Evolutionary conservation across 2,329 filamentous ascomycete species (phyloP), one percentile per base, ranked within the genome.

Genomic region (Boeremia exigua): DNA sequence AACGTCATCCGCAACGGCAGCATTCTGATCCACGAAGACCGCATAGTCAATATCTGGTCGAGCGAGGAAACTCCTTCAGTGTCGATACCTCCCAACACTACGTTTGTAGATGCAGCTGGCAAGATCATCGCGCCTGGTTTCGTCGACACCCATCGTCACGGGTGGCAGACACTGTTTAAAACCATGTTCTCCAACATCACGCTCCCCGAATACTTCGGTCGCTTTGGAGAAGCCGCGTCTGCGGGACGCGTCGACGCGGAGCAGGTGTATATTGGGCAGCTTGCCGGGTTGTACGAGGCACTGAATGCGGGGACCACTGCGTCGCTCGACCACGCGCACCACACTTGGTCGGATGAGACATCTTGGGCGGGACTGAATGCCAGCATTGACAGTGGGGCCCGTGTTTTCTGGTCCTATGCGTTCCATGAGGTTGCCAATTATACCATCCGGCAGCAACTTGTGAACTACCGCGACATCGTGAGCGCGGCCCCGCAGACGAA

Each of bases 301-400:
- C n/a, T n/a, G n/a, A n/a, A n/a, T n/a, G n/a, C 79, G 0, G 82
- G 82, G 1, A 80, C 83, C 4, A 85, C 83, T 0, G 81, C 81
- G 0, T 75, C 77, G 0, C 72, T 85, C 0, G 83, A 68, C 42
- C 56, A 64, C 23, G 62, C 62, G 15, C 60, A 63, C 36, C 38
- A 48, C 30, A 81, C 73, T 0, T 84, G 77, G 76, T 78, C 74
- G 0, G 70, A 75, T 9, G 76, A 76, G 0, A 77, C 75, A 0
- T 66, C 79, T 0, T 71, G 77, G 19, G 80, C 81, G 0, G 81
- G 81, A 0, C 64, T 83, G 2, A 74, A 78, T 4, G 82, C 78
- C 0, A 78, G 76, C 0, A 68, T 83, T 4, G 79, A 82, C 12
- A 83, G 81, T 34, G 51, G 51, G 17, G 51, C 51, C 4, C 44